These are phyloP conservation scores for Entomortierella beljakovae DNA, from an alignment of 192 early-diverging fungal species.

Conservation along the genomic window DNA sequence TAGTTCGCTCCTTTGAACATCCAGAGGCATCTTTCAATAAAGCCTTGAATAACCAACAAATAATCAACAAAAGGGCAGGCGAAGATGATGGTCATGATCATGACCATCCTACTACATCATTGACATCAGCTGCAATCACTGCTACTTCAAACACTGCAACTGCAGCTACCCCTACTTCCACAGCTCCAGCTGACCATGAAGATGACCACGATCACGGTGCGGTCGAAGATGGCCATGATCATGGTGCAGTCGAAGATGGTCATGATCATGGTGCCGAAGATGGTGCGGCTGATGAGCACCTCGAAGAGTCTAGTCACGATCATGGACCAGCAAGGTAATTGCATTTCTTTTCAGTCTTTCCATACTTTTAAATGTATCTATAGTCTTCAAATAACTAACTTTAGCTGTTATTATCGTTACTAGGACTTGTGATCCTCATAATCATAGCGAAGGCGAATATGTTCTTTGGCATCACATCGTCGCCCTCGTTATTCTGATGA, in stretches of 20 bases:
- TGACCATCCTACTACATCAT: slow-evolving; percentile 3
- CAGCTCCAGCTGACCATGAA: slow-evolving; percentile 3
- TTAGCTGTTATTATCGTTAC: too few species aligned
- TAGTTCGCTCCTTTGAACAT: too few species aligned
- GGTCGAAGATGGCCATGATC: neutral
- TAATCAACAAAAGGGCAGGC: slow-evolving; percentile 17
- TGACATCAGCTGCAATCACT: neutral
- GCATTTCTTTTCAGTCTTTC: neutral
- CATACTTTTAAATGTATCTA: neutral
- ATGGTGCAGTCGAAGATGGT: neutral
- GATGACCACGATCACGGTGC: slow-evolving; percentile 33
- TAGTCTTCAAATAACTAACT: too few species aligned
- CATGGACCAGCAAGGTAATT: slow-evolving; percentile 48
- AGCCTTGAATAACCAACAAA: too few species aligned
- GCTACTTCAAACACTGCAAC: too few species aligned
- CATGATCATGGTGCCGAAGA: slow-evolving; percentile 9
- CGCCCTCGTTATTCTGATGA: slow-evolving; percentile 66
- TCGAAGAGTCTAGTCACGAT: slow-evolving; percentile 22
- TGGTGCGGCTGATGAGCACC: slow-evolving; percentile 5
- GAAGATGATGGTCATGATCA: slow-evolving; percentile 35
- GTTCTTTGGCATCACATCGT: slow-evolving; percentile 61
- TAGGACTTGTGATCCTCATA: slow-evolving; percentile 32
- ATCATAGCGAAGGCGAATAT: slow-evolving; percentile 40
- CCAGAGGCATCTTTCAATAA: too few species aligned
- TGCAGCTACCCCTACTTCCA: neutral